A percentile compares a stretch with the other conserved stretches of the same genome.
phyloP scores from a whole-genome alignment of 192 early-diverging fungal genomes.

The Linnemannia exigua region DNA sequence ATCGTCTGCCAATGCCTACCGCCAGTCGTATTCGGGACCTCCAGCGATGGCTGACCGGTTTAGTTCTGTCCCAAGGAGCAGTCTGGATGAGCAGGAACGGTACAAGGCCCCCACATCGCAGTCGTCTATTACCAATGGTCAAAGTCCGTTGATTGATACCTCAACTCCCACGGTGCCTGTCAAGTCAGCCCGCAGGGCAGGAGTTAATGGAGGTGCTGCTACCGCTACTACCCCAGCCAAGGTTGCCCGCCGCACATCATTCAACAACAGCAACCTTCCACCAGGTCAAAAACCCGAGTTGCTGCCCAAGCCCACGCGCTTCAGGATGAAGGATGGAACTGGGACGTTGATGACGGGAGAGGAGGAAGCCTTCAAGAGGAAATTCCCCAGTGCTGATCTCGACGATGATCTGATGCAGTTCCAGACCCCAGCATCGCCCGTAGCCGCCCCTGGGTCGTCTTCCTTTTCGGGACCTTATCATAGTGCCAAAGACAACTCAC shows the following conservation, averaged over 20 bases:
- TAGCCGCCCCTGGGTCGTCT: not conserved
- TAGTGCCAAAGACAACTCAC: not conserved
- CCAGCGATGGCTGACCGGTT: not conserved
- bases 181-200: conserved; percentile 33
- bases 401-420: conserved; percentile 37
- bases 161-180: conserved; percentile 16
- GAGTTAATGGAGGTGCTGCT: conserved; percentile 4
- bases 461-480: not conserved
- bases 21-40: not conserved
- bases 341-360: conserved; percentile 30
- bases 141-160: not conserved
- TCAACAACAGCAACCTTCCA: conserved; percentile 9
- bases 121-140: not conserved
- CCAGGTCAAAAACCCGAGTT: conserved; percentile 54
- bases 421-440: not conserved
- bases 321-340: conserved; percentile 54
- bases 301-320: conserved; percentile 52
- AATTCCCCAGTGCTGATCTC: conserved; percentile 43
- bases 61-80: not conserved
- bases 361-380: conserved; percentile 44
- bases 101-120: not conserved
- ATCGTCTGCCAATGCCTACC: not conserved
- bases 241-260: conserved; percentile 20
- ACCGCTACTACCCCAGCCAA: not conserved
- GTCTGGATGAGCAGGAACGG: conserved; percentile 22